phyloP scores from a whole-genome alignment of 1,139 yeast species.

The Magnusiomyces sp. region DNA sequence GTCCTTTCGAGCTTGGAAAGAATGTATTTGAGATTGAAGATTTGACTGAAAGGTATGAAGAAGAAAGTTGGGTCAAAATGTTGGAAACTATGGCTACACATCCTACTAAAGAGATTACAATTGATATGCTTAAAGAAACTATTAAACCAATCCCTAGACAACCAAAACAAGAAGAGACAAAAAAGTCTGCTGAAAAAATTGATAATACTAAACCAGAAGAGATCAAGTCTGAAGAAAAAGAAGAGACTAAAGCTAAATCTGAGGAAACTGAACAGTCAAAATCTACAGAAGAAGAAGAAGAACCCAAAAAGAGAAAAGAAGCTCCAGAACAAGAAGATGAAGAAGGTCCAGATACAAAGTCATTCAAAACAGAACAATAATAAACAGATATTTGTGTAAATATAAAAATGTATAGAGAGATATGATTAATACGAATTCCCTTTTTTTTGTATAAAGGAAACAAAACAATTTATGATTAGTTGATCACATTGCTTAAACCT shows the following conservation, averaged over 20 bases:
- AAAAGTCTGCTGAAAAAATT: background rate
- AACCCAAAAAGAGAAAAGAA: no score
- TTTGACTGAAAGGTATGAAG: constrained; percentile 29
- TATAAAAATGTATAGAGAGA: background rate
- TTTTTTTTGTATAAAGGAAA: no score
- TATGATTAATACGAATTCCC: no score
- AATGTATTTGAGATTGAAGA: constrained; percentile 64
- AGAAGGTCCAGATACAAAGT: background rate
- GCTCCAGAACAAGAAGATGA: background rate
- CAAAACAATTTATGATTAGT: no score
- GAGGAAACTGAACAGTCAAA: background rate
- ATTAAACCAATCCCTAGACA: background rate
- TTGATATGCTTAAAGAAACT: background rate
- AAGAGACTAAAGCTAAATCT: background rate
- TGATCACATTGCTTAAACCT: no score
- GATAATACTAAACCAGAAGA: background rate
- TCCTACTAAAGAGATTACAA: constrained; percentile 6
- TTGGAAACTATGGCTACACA: constrained; percentile 10
- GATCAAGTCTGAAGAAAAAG: background rate
- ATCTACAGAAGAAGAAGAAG: background rate
- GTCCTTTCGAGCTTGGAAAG: constrained; percentile 68
- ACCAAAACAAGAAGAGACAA: background rate
- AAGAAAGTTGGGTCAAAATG: constrained; percentile 12
- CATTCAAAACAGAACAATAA: background rate
- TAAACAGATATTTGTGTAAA: background rate